Percentiles rank a stretch among this genome's conserved stretches.
Conservation (phyloP, 2,329 filamentous ascomycete species). For the Pseudopyricularia javanii region DNA sequence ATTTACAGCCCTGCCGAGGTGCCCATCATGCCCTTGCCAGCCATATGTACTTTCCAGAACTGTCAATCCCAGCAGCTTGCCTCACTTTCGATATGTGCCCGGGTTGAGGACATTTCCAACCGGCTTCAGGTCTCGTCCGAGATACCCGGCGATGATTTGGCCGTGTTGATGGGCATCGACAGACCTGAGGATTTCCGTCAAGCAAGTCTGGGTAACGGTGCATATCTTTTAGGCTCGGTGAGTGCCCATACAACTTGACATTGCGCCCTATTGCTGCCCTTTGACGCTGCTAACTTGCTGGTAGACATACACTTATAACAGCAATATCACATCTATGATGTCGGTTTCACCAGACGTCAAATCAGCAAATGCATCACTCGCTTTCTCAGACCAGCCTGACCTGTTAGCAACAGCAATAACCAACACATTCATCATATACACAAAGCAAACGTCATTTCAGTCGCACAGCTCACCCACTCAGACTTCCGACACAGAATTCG, state of each 20-base stretch:
- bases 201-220: constrained; percentile 11
- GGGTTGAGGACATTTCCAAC: constrained; percentile 12
- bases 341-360: background rate
- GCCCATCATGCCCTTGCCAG: constrained; percentile 6
- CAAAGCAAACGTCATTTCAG: constrained; percentile 5
- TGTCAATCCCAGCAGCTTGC: constrained; percentile 11
- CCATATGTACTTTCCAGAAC: constrained; percentile 10
- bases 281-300: background rate
- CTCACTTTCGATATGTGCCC: constrained; percentile 13
- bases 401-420: constrained; percentile 10
- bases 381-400: constrained; percentile 8
- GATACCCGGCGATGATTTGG: background rate
- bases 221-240: constrained; percentile 9
- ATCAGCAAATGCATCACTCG: constrained; percentile 9
- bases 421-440: constrained; percentile 16
- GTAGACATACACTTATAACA: constrained; percentile 6
- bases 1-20: constrained; percentile 8
- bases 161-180: constrained; percentile 1
- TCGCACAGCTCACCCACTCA: background rate
- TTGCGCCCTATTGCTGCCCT: background rate
- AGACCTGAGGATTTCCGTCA: constrained; percentile 3
- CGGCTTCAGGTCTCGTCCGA: constrained; percentile 7
- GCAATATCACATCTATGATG: constrained; percentile 10
- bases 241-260: background rate
- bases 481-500: constrained; percentile 6